phyloP scores from a whole-genome alignment of 2,329 filamentous ascomycete species.

The Colletotrichum horii region DNA sequence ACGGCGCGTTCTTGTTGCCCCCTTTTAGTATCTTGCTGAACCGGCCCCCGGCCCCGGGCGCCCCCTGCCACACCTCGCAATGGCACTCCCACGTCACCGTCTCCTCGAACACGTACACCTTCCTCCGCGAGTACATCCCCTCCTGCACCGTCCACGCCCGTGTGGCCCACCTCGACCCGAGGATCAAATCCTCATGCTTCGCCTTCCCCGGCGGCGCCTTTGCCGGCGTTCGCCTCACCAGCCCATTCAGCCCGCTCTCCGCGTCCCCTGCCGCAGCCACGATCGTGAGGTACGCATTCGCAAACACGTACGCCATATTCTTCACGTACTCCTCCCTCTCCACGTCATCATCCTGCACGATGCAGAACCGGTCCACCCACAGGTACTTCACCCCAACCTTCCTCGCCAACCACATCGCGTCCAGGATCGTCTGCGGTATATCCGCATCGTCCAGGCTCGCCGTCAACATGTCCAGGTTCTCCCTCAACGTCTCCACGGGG shows the following conservation, averaged over 20 bases:
- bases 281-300: slow-evolving; percentile 49
- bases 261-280: slow-evolving; percentile 47
- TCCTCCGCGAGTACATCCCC: slow-evolving; percentile 45
- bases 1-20: slow-evolving; percentile 23
- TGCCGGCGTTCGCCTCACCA: slow-evolving; percentile 17
- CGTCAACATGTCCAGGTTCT: slow-evolving; percentile 41
- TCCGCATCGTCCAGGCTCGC: slow-evolving; percentile 38
- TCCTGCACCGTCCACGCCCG: slow-evolving; percentile 51
- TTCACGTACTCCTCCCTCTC: slow-evolving; percentile 44
- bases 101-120: slow-evolving; percentile 49
- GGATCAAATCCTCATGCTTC: slow-evolving; percentile 43
- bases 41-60: neutral
- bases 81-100: slow-evolving; percentile 51
- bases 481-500: slow-evolving; percentile 35
- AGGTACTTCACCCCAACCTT: slow-evolving; percentile 48
- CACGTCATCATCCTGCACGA: slow-evolving; percentile 47
- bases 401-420: slow-evolving; percentile 48
- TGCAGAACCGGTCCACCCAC: slow-evolving; percentile 53
- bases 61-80: slow-evolving; percentile 45
- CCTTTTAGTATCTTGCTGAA: slow-evolving; percentile 29
- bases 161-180: slow-evolving; percentile 41
- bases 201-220: slow-evolving; percentile 31
- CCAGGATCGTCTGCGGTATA: slow-evolving; percentile 45
- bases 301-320: slow-evolving; percentile 51
- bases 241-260: slow-evolving; percentile 36